These are phyloP conservation scores for Botryobasidium botryosum DNA, from an alignment of 768 basidiomycete species.

Conservation along the genomic window DNA sequence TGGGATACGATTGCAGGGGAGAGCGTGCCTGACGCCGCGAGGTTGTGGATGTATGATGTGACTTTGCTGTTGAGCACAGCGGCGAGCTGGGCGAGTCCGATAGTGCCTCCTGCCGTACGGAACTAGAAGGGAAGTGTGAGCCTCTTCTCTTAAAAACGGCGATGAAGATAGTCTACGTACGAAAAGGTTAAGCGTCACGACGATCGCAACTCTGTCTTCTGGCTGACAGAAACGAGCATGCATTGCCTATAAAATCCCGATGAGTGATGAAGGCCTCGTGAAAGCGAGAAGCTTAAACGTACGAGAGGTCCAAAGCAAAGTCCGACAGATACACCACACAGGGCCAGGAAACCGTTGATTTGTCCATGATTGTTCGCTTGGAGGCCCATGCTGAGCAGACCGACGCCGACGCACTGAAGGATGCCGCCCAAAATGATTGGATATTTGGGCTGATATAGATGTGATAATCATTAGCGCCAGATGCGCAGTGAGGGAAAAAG, in stretches of 20 bases:
- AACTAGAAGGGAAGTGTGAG: slow-evolving; percentile 20
- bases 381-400: slow-evolving; percentile 29
- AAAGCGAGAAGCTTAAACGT: slow-evolving; percentile 9
- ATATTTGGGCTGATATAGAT: slow-evolving; percentile 23
- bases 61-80: slow-evolving; percentile 32
- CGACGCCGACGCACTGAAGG: slow-evolving; percentile 26
- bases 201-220: slow-evolving; percentile 25
- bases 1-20: slow-evolving; percentile 17
- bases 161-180: slow-evolving; percentile 18
- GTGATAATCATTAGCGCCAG: not conserved
- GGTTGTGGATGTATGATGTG: slow-evolving; percentile 18
- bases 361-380: slow-evolving; percentile 20
- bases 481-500: not conserved
- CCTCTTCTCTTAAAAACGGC: not conserved
- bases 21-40: slow-evolving; percentile 18
- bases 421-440: slow-evolving; percentile 26
- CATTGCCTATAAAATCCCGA: slow-evolving; percentile 13
- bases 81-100: slow-evolving; percentile 36
- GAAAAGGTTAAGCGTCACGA: slow-evolving; percentile 29
- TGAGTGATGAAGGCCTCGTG: too few species aligned
- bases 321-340: slow-evolving; percentile 31
- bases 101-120: slow-evolving; percentile 33
- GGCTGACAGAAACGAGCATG: slow-evolving; percentile 32
- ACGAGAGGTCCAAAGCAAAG: slow-evolving; percentile 23
- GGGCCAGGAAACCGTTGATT: slow-evolving; percentile 28